phyloP scores from a whole-genome alignment of 176 grass and related monocot species.

The sorghum (Sorghum bicolor) region DNA sequence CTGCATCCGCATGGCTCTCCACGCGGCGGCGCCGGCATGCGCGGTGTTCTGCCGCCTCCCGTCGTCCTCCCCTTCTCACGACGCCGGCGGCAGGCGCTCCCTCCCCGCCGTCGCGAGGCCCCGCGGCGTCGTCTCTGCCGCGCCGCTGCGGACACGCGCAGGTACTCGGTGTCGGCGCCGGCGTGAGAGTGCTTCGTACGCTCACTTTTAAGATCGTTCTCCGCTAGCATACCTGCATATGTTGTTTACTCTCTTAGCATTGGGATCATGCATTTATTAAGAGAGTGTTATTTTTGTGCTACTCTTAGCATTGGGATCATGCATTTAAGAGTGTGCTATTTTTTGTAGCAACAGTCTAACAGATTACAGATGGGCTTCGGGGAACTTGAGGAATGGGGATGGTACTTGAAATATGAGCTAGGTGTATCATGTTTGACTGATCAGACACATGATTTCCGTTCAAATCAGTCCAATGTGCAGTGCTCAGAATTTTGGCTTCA shows the following conservation, averaged over 20 bases:
- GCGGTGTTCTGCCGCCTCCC: conserved; percentile 4
- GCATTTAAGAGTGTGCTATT: neutral
- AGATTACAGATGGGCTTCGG: neutral
- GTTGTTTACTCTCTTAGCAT: neutral
- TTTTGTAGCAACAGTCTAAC: neutral
- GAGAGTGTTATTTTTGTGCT: no score
- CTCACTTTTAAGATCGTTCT: neutral
- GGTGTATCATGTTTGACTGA: neutral
- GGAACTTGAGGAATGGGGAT: neutral
- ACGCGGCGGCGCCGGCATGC: conserved; percentile 3
- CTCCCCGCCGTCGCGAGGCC: neutral
- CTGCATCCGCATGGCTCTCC: conserved; percentile 39
- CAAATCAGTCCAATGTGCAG: neutral
- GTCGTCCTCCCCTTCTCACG: neutral
- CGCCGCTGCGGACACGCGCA: conserved; percentile 23
- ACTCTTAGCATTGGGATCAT: neutral
- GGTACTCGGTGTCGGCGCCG: conserved; percentile 9
- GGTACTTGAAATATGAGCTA: conserved; percentile 3
- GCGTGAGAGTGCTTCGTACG: neutral
- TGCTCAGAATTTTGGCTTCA: neutral
- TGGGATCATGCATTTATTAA: no score
- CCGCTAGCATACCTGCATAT: neutral
- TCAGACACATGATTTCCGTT: neutral
- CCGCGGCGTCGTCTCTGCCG: neutral
- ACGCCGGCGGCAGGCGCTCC: neutral